Base-by-base conservation (phyloP, 768 basidiomycete species). In the Tremella mesenterica region DNA sequence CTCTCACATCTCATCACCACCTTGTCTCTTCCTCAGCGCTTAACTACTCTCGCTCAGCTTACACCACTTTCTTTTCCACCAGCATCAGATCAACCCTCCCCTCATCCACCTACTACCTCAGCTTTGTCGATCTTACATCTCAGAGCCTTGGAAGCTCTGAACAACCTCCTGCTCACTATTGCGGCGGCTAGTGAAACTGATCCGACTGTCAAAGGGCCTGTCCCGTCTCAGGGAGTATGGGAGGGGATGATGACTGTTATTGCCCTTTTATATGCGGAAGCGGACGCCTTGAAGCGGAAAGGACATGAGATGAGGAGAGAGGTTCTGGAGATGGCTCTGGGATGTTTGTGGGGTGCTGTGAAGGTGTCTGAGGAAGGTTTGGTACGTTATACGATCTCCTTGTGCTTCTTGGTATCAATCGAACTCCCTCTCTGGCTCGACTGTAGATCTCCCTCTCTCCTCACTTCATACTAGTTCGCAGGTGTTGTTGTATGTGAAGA, bases 291-390 rank as follows among this genome's bases (percentile, higher is more conserved):
- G 44, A 56, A 50, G 3, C 34, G 54, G 50, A 70, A 67, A 51
- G 73, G 72, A 6, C 73, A 74, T 57, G 84, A 87, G 51, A 79
- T 89, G 71, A 88, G 91, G 83, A 80, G 85, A 50, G 78, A 84
- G 44, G 84, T 81, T 9, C 77, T 85, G 0, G 90, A 73, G 47
- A 64, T 65, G 54, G 53, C 62, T 46, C 38, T 65, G 18, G 71
- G 90, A 5, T 88, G 86, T 30, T 77, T 91, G 4, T 91, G 89
- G 89, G 89, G 88, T 20, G 73, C 90, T n/a, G 85, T 83, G 4
- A 81, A 80, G 51, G 76, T 88, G 14, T 87, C 85, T 79, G 82
- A 82, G 57, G 83, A 83, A 20, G 73, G 71, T 54, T 57, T 91
- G 58, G 87, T 87, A 65, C 38, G 60, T 69, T 26, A 4, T 8